These are phyloP conservation scores for Trichoderma sp. DNA, from an alignment of 2,329 filamentous ascomycete genomes.

Conservation along the genomic window DNA sequence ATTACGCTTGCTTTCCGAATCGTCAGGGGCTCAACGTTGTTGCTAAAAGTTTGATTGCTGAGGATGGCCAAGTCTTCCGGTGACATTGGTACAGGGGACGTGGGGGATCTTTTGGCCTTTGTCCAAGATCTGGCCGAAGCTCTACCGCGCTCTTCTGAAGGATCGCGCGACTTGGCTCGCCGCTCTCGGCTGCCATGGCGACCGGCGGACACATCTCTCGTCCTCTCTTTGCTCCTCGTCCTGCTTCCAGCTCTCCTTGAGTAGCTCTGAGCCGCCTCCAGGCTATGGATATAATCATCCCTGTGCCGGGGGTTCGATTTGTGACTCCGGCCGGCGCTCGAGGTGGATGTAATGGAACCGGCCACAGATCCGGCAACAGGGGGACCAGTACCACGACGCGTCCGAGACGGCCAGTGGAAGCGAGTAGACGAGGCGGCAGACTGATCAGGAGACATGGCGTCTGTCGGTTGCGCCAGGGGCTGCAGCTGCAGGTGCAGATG, in stretches of 20 bases:
- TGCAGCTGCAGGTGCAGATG: conserved; percentile 67
- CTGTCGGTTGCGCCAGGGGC: conserved; percentile 51
- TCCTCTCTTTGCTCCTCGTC: conserved; percentile 53
- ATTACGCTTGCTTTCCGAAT: conserved; percentile 45
- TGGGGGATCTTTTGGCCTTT: conserved; percentile 82
- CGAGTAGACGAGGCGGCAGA: conserved; percentile 55
- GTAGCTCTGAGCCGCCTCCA: conserved; percentile 74
- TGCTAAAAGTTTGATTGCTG: conserved; percentile 44
- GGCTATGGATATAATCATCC: conserved; percentile 82
- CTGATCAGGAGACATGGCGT: conserved; percentile 58
- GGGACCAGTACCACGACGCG: conserved; percentile 53
- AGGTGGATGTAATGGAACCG: conserved; percentile 59
- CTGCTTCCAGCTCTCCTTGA: conserved; percentile 56
- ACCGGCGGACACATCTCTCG: conserved; percentile 44
- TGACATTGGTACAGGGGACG: conserved; percentile 92
- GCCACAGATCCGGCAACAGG: conserved; percentile 57
- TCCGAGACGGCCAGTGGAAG: conserved; percentile 55
- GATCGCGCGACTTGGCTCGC: conserved; percentile 58
- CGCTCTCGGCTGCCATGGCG: conserved; percentile 52
- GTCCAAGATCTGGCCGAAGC: conserved; percentile 64
- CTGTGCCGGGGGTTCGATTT: conserved; percentile 61
- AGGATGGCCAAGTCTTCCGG: conserved; percentile 76
- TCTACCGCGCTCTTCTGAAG: conserved; percentile 71
- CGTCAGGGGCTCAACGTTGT: conserved; percentile 44
- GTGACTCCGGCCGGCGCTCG: conserved; percentile 52